phyloP scores from a whole-genome alignment of 768 basidiomycete species.

The Tylopilus sp. region DNA sequence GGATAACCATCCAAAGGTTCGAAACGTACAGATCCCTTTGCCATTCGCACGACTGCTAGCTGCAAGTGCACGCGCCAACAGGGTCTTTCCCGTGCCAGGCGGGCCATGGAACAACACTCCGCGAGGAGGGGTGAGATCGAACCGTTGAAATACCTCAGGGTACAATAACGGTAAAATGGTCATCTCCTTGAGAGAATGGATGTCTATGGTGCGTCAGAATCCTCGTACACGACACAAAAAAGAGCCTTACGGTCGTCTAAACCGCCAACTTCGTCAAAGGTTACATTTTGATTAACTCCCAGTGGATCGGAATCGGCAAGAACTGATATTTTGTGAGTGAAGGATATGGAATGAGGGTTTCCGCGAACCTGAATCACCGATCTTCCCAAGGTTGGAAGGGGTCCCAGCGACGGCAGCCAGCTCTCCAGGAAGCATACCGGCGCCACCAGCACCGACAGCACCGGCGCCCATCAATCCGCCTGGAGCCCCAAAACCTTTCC shows the following conservation, averaged over 20 bases:
- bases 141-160: conserved; percentile 94
- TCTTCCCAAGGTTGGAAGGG: conserved; percentile 82
- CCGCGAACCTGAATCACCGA: conserved; percentile 67
- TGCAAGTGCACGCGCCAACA: conserved; percentile 90
- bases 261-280: conserved; percentile 96
- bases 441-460: conserved; percentile 44
- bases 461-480: conserved; percentile 52
- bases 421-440: conserved; percentile 61
- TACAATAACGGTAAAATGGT: conserved; percentile 92
- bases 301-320: conserved; percentile 95
- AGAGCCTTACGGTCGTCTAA: conserved; percentile 77
- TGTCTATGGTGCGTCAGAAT: conserved; percentile 50
- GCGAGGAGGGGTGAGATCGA: conserved; percentile 90
- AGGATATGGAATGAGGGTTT: conserved; percentile 12
- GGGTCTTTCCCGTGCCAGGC: conserved; percentile 97
- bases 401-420: conserved; percentile 63
- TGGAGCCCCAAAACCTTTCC: conserved; percentile 56
- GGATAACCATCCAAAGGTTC: not conserved
- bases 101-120: conserved; percentile 98
- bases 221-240: not conserved
- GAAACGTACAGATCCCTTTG: conserved; percentile 77
- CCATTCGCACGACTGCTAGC: conserved; percentile 87
- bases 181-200: conserved; percentile 98
- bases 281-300: conserved; percentile 88
- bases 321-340: conserved; percentile 39